Conservation (phyloP, 225 moss, liverwort and hornwort genomes). For the Marchantia polymorpha region DNA sequence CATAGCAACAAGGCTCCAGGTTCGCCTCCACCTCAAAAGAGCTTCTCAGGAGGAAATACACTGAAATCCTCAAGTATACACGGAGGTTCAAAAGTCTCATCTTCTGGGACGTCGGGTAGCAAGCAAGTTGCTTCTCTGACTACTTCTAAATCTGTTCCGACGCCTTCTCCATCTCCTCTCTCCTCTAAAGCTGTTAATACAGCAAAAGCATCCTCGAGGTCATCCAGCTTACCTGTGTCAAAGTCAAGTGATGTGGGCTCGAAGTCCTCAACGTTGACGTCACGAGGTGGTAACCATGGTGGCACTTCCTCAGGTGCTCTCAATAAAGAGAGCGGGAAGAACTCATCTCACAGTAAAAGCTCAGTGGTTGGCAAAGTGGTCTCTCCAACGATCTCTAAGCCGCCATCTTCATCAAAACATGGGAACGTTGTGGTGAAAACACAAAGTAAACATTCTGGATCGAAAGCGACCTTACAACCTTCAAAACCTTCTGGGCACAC, state of each 20-base stretch:
- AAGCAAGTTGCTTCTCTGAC: conserved; percentile 27
- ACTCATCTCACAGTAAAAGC: conserved; percentile 11
- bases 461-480: conserved; percentile 26
- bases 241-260: conserved; percentile 30
- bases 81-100: conserved; percentile 25
- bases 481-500: conserved; percentile 19
- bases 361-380: conserved; percentile 21
- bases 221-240: conserved; percentile 32
- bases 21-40: conserved; percentile 39
- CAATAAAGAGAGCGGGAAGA: conserved; percentile 36
- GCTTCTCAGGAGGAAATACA: conserved; percentile 23
- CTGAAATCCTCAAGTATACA: conserved; percentile 26
- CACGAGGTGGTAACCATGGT: conserved; percentile 23
- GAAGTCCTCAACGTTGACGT: conserved; percentile 20
- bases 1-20: conserved; percentile 26
- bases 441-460: not conserved
- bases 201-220: conserved; percentile 36
- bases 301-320: conserved; percentile 20
- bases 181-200: conserved; percentile 30
- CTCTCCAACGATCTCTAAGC: conserved; percentile 24
- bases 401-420: conserved; percentile 36
- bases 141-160: conserved; percentile 31
- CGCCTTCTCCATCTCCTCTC: conserved; percentile 35
- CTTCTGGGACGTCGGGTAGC: conserved; percentile 23
- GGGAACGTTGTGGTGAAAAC: conserved; percentile 22